Percentiles rank a stretch among this genome's conserved stretches.
Evolutionary conservation across 129 eudicot genomes (phyloP).

Genomic region (Arctium minus): DNA sequence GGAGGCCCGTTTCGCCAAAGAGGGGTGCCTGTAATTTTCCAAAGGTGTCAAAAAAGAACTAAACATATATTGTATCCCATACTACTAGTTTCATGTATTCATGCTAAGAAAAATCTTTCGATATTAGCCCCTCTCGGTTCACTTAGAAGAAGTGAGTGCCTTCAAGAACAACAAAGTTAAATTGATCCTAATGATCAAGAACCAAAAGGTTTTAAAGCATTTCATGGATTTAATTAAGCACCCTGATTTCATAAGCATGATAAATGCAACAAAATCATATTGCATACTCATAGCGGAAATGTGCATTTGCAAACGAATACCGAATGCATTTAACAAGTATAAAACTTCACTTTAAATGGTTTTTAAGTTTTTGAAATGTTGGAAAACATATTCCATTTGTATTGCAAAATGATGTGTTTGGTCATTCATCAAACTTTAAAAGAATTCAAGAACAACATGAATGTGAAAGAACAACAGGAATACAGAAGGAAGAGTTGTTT

Average conservation of each 20-base stretch:
- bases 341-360: not conserved
- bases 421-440: constrained; percentile 2
- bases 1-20: constrained; percentile 99
- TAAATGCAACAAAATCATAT: not conserved
- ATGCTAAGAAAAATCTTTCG: not conserved
- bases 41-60: constrained; percentile 10
- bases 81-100: not conserved
- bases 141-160: not conserved
- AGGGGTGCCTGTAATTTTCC: constrained; percentile 68
- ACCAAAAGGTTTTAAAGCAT: not conserved
- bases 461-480: not conserved
- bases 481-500: not conserved
- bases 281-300: constrained; percentile 19
- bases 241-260: no score
- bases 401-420: not conserved
- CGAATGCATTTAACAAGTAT: not conserved
- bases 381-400: not conserved
- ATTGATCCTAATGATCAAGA: not conserved
- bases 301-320: not conserved
- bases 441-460: constrained; percentile 11
- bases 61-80: not conserved
- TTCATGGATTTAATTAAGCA: not conserved
- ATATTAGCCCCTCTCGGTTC: no score
- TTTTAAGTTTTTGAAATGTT: not conserved
- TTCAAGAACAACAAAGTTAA: not conserved